Conservation (phyloP, 108 stramenopile species). For the Schizochytrium sp. region DNA sequence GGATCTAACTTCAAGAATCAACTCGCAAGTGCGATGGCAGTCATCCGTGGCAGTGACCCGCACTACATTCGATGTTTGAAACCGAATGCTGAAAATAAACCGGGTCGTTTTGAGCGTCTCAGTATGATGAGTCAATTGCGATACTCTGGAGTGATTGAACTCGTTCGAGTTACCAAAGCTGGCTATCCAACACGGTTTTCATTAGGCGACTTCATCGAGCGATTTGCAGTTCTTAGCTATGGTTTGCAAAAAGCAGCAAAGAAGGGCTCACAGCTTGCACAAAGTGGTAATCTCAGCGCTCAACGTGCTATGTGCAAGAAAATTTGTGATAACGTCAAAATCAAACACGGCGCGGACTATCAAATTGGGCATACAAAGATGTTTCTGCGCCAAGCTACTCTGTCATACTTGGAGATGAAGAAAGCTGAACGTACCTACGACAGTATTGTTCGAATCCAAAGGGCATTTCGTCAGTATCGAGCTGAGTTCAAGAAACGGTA, state of each 20-base stretch:
- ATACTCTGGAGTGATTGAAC: slow-evolving; percentile 79
- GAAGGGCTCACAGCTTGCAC: background rate
- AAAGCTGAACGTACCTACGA: slow-evolving; percentile 81
- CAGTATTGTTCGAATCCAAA: slow-evolving; percentile 86
- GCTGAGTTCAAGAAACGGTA: slow-evolving; percentile 78
- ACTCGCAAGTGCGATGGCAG: slow-evolving; percentile 45
- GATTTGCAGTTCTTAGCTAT: background rate
- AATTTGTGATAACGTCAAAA: slow-evolving; percentile 22
- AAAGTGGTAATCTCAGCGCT: slow-evolving; percentile 1
- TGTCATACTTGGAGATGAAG: slow-evolving; percentile 88
- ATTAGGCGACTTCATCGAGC: slow-evolving; percentile 71
- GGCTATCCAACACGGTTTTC: slow-evolving; percentile 78
- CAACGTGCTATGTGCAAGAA: slow-evolving; percentile 29
- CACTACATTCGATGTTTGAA: slow-evolving; percentile 73
- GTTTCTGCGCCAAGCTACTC: slow-evolving; percentile 91
- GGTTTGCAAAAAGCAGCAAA: slow-evolving; percentile 11
- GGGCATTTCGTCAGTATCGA: slow-evolving; percentile 81
- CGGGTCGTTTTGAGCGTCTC: slow-evolving; percentile 33
- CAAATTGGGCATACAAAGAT: slow-evolving; percentile 91
- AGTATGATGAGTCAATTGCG: slow-evolving; percentile 72
- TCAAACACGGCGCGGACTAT: slow-evolving; percentile 61
- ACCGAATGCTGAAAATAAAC: slow-evolving; percentile 65
- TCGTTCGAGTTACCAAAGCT: slow-evolving; percentile 76
- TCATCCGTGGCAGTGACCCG: slow-evolving; percentile 60
- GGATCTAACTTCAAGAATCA: slow-evolving; percentile 68